Base-by-base conservation (phyloP, 441 rosid species). In the Populus hybrid region DNA sequence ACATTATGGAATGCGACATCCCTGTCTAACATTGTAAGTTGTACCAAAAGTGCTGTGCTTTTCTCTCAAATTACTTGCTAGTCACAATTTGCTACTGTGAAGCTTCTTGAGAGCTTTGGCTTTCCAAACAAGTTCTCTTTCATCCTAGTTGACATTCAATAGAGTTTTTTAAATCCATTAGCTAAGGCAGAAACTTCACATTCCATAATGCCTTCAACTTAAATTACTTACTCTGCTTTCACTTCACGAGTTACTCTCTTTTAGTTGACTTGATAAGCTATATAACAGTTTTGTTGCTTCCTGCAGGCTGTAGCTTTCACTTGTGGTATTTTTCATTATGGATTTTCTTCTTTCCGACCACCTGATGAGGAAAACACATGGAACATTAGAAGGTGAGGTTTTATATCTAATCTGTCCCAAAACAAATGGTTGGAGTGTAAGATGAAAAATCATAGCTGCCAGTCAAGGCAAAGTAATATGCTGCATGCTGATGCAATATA, bases 1-100 rank as follows among this genome's bases (percentile, higher is more conserved):
- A 92, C 94, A 70, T 83, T 96, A 57, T 96, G 99, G 99, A 96
- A 93, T 65, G 88, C 90, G 63, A 88, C 98, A 73, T 96, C 99
- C 73, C 83, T 96, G 16, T 87, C 92, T 77, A 96, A 93, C 84
- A 86, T 93, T 46, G 99, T 96, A 90, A 92, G 99, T 88, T 40
- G 71, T 76, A 66, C 65, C 46, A 34, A 38, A 11, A n/a, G 46
- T 42, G 28, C 24, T 10, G 30, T 77, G 24, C 59, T 65, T 70
- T 72, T 61, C 26, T 8, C 46, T 38, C 53, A 67, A 46, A 35
- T 26, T 63, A 12, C 32, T 6, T 42, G 14, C 26, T 30, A 11
- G 34, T 66, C 69, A 66, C 75, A 18, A 32, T 53, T 53, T 53
- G 21, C 61, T 4, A 32, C 6, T 65, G 35, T 23, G 63, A n/a